Base-by-base conservation (phyloP, 1,284 basidiomycete genomes). In the Cyathus olla region DNA sequence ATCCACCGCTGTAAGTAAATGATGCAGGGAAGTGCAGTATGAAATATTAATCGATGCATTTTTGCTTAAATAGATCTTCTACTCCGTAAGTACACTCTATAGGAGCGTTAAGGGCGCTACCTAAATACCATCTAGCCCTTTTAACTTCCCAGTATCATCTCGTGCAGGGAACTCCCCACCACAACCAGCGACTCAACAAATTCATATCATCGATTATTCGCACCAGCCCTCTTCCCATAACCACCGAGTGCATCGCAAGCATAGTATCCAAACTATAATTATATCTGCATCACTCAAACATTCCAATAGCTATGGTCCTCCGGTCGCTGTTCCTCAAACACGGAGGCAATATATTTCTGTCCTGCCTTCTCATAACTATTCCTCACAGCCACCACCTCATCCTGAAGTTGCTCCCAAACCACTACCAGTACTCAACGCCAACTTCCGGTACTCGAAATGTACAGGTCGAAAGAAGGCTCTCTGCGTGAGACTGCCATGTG, bases 391-490 rank as follows among this genome's bases (percentile, higher is more conserved):
- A 22, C 55, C 26, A 21, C 17, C 55, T 24, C 35, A 56, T 15
- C 15, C 27, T 39, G 40, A 56, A 17, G 21, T 54, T 22, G 60
- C 66, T 13, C 53, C 64, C n/a, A 60, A 68, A 29, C 65, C 67
- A 39, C n/a, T n/a, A n/a, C 13, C 31, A 35, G 31, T 6, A 35
- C 31, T 35, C 40, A 66, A 61, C 35, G 61, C 64, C 24, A 66
- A 69, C 11, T 89, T 88, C 68, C 76, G 86, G 64, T 92, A 91
- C 69, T 94, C 93, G 17, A 88, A 82, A 60, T 95, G 93, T 76
- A 90, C 84, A 1, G 91, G 92, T 2, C 80, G 80, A 59, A 89
- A 87, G 76, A 94, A 90, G 76, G 92, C 92, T 0, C 74, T 95
- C 9, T 92, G 90, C 68, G 90, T 92, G 68, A 71, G 90, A 81